Evolutionary conservation across 2,329 filamentous ascomycete species (phyloP).

Genomic region (Coniochaeta sp.): DNA sequence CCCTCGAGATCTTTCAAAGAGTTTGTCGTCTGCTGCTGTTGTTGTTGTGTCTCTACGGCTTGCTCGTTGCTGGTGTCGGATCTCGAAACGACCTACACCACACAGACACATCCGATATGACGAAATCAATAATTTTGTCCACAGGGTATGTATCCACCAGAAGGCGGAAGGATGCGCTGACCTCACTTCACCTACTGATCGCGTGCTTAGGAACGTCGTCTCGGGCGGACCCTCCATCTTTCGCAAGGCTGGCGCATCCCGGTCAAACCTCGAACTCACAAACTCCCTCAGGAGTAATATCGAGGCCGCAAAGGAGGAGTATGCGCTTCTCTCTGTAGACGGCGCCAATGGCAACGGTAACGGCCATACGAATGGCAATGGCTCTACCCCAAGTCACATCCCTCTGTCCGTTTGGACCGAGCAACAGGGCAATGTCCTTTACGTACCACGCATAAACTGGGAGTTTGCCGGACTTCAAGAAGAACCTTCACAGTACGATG

Average conservation of each 20-base stretch:
- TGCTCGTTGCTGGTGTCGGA: background rate
- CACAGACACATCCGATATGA: background rate
- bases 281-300: slow-evolving; percentile 84
- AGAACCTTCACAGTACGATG: slow-evolving; percentile 79
- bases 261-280: slow-evolving; percentile 89
- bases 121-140: slow-evolving; percentile 31
- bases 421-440: slow-evolving; percentile 52
- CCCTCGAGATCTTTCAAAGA: background rate
- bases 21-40: background rate
- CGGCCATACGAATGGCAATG: slow-evolving; percentile 19
- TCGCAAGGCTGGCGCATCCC: slow-evolving; percentile 66
- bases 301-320: slow-evolving; percentile 61
- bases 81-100: background rate
- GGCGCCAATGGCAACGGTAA: slow-evolving; percentile 22
- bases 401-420: slow-evolving; percentile 58
- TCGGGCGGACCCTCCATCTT: slow-evolving; percentile 76
- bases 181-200: slow-evolving; percentile 14
- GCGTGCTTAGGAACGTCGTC: slow-evolving; percentile 64
- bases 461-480: slow-evolving; percentile 65
- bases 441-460: slow-evolving; percentile 73
- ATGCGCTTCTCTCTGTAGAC: slow-evolving; percentile 18
- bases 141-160: slow-evolving; percentile 58
- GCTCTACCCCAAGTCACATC: slow-evolving; percentile 15
- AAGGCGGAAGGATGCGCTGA: background rate
- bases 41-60: background rate